Conservation (phyloP, 164 flowering plant species). For the Chloranthus sessilifolius region DNA sequence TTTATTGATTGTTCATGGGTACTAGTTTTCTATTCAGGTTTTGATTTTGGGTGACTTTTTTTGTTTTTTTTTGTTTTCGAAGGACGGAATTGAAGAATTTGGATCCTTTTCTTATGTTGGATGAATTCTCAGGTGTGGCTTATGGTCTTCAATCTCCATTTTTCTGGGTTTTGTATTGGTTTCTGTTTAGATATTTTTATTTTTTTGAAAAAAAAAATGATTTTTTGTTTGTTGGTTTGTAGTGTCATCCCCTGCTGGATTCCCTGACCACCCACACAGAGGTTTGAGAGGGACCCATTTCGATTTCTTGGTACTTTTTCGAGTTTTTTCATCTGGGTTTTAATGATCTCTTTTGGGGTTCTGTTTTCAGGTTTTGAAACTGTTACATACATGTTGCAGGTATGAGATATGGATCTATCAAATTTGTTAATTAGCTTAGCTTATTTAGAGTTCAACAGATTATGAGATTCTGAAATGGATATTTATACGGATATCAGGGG, state of each 20-base stretch:
- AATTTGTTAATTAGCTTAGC: no score
- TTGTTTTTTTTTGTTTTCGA: conserved; percentile 9
- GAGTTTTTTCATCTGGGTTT: neutral
- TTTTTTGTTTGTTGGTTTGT: conserved; percentile 20
- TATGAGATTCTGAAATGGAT: no score
- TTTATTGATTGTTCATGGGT: neutral
- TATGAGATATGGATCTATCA: no score
- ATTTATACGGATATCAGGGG: conserved; percentile 37
- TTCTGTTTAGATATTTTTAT: neutral
- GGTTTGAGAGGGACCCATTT: conserved; percentile 31
- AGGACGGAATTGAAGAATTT: conserved; percentile 64
- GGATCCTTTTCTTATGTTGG: conserved; percentile 86
- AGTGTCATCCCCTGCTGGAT: conserved; percentile 91
- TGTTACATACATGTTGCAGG: conserved; percentile 82
- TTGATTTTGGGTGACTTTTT: neutral
- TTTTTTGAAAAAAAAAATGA: neutral
- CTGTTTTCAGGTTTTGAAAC: conserved; percentile 68
- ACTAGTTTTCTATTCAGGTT: neutral
- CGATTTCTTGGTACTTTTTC: no score
- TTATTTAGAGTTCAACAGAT: no score
- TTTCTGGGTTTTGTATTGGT: neutral
- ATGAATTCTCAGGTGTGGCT: conserved; percentile 75
- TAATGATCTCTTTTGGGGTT: neutral
- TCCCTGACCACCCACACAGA: conserved; percentile 96
- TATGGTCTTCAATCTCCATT: neutral